A percentile compares a stretch with the other conserved stretches of the same genome.
Evolutionary conservation across 2,329 filamentous ascomycete genomes (phyloP).

Genomic region (Rosellinia necatrix): DNA sequence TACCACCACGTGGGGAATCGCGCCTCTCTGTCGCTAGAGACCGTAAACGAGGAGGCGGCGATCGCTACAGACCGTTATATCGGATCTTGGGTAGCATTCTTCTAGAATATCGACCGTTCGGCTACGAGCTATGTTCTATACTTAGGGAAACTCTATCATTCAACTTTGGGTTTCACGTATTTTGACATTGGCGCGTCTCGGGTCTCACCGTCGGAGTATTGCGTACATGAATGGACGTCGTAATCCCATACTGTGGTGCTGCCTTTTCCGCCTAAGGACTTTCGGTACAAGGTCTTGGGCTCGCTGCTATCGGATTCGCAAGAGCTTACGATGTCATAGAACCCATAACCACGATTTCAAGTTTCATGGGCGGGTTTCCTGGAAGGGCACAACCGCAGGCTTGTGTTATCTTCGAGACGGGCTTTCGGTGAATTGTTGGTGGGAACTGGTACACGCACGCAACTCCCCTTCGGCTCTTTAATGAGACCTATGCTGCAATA

Average conservation of each 20-base stretch:
- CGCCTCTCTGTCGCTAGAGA: no score
- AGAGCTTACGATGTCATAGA: no score
- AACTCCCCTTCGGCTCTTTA: neutral
- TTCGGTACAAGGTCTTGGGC: neutral
- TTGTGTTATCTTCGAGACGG: constrained; percentile 16
- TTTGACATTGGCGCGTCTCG: neutral
- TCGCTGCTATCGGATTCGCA: no score
- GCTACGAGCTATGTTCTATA: neutral
- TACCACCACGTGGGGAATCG: constrained; percentile 26
- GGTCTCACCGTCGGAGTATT: neutral
- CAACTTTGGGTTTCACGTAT: neutral
- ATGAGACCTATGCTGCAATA: constrained; percentile 1
- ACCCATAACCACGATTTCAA: neutral
- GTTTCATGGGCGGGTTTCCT: neutral
- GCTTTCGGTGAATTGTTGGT: neutral
- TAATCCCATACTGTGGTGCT: constrained; percentile 4
- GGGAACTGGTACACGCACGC: neutral
- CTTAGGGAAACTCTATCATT: no score
- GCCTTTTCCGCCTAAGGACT: constrained; percentile 3
- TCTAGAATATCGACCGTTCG: constrained; percentile 8
- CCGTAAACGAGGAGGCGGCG: no score
- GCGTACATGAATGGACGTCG: constrained; percentile 2
- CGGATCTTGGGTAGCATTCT: constrained; percentile 11
- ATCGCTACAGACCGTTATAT: constrained; percentile 1
- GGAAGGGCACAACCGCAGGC: constrained; percentile 7